Percentiles rank a stretch among this genome's conserved stretches.
Evolutionary conservation across 2,329 filamentous ascomycete species (phyloP).

Genomic region (Myriosclerotinia duriaeana): DNA sequence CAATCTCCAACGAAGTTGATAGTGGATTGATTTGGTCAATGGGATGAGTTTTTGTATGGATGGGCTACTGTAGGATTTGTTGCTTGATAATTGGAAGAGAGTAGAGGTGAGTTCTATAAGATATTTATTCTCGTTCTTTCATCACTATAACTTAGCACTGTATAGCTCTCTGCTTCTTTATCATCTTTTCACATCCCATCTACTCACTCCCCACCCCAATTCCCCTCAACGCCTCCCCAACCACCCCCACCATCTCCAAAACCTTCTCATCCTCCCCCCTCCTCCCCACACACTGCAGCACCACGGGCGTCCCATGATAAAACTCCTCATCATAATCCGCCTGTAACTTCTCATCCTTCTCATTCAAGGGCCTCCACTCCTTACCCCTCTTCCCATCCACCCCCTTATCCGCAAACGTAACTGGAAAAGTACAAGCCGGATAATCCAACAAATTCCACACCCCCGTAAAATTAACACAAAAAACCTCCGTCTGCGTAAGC

Average conservation of each 20-base stretch:
- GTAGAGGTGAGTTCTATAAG: too few species aligned
- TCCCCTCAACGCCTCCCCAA: constrained; percentile 40
- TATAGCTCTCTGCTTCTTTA: background rate
- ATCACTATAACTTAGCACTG: too few species aligned
- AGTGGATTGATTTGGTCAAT: too few species aligned
- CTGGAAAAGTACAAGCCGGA: constrained; percentile 45
- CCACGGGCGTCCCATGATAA: constrained; percentile 38
- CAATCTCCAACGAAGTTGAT: too few species aligned
- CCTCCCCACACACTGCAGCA: constrained; percentile 38
- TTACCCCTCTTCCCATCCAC: constrained; percentile 38
- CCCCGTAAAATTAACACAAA: constrained; percentile 39
- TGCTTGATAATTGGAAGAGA: too few species aligned
- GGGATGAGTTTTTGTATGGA: too few species aligned
- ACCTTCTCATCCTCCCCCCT: constrained; percentile 40
- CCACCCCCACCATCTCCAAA: constrained; percentile 43
- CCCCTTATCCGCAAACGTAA: constrained; percentile 45
- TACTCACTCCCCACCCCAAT: background rate
- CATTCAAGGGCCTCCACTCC: constrained; percentile 36
- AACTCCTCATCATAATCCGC: constrained; percentile 40
- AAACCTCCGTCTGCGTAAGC: constrained; percentile 33
- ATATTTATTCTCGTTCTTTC: too few species aligned
- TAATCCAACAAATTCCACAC: constrained; percentile 41
- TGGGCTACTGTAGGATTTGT: too few species aligned
- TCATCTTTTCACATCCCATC: too few species aligned
- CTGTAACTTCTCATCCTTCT: constrained; percentile 35